Percentiles rank a stretch among this genome's conserved stretches.
Conservation (phyloP, 2,329 filamentous ascomycete species). For the Hypocrella siamensis region DNA sequence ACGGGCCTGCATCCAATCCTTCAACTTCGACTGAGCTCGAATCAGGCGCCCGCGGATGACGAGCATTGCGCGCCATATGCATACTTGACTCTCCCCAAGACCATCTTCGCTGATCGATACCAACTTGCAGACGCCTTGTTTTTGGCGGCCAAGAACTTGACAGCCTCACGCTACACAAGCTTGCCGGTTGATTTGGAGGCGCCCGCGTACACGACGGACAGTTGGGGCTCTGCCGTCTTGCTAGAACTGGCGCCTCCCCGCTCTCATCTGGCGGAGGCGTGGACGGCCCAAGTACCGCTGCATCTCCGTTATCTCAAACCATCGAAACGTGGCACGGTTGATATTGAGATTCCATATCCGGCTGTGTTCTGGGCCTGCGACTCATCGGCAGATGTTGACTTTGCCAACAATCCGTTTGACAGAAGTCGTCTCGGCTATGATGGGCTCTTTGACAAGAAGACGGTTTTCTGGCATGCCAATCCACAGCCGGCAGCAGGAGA, state of each 20-base stretch:
- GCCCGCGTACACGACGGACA: constrained; percentile 59
- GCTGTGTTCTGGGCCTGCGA: constrained; percentile 83
- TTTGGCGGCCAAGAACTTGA: constrained; percentile 64
- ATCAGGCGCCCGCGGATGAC: constrained; percentile 32
- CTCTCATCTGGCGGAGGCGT: constrained; percentile 23
- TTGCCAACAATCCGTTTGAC: constrained; percentile 72
- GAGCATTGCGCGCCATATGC: constrained; percentile 58
- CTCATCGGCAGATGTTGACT: constrained; percentile 48
- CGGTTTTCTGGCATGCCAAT: constrained; percentile 67
- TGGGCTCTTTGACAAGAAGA: constrained; percentile 56
- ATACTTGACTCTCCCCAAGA: constrained; percentile 68
- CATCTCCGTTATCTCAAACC: constrained; percentile 73
- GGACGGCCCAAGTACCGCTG: constrained; percentile 59
- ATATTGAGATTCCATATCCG: constrained; percentile 59
- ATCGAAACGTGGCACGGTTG: constrained; percentile 33
- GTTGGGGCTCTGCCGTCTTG: constrained; percentile 69
- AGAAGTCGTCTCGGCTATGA: constrained; percentile 76
- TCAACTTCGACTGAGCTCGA: constrained; percentile 45
- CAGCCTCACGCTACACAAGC: constrained; percentile 49
- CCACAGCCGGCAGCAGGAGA: constrained; percentile 25
- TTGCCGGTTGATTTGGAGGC: constrained; percentile 81
- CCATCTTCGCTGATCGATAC: constrained; percentile 76
- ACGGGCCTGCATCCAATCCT: constrained; percentile 75
- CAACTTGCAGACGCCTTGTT: constrained; percentile 66
- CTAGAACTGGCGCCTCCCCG: constrained; percentile 52